These are phyloP conservation scores for Pythium volutum DNA, from an alignment of 352 stramenopile species.

Conservation along the genomic window DNA sequence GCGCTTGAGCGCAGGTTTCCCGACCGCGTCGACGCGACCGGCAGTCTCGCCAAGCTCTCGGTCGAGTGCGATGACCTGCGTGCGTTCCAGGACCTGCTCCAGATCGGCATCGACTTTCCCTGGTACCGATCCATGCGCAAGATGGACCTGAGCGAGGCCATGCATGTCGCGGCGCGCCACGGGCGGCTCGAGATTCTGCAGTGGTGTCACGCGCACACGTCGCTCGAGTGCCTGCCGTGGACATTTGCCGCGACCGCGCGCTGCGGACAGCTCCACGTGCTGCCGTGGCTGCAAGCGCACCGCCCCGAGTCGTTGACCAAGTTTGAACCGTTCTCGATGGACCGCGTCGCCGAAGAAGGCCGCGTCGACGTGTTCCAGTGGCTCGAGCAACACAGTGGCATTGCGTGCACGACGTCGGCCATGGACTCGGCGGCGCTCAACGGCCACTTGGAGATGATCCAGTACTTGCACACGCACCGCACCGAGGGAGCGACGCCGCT, in stretches of 20 bases:
- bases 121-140: slow-evolving; percentile 17
- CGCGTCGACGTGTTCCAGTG: slow-evolving; percentile 26
- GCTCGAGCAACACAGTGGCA: slow-evolving; percentile 20
- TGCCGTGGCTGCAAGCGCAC: slow-evolving; percentile 23
- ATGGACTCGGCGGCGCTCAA: slow-evolving; percentile 15
- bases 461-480: slow-evolving; percentile 16
- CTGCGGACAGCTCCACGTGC: slow-evolving; percentile 19
- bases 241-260: slow-evolving; percentile 22
- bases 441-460: slow-evolving; percentile 16
- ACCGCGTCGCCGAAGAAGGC: slow-evolving; percentile 24
- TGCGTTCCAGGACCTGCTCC: slow-evolving; percentile 5
- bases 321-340: slow-evolving; percentile 26
- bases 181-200: slow-evolving; percentile 20
- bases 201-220: slow-evolving; percentile 25
- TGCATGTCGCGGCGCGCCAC: slow-evolving; percentile 20
- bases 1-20: slow-evolving; percentile 5
- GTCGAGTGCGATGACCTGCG: slow-evolving; percentile 11
- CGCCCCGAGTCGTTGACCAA: slow-evolving; percentile 19
- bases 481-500: slow-evolving; percentile 2
- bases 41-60: slow-evolving; percentile 13
- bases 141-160: slow-evolving; percentile 19
- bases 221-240: slow-evolving; percentile 22
- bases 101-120: slow-evolving; percentile 7
- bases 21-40: slow-evolving; percentile 6
- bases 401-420: slow-evolving; percentile 16